A percentile compares a stretch with the other conserved stretches of the same genome.
These are phyloP conservation scores for Mucor irregularis DNA, from an alignment of 371 early-diverging fungal species.

Conservation along the genomic window DNA sequence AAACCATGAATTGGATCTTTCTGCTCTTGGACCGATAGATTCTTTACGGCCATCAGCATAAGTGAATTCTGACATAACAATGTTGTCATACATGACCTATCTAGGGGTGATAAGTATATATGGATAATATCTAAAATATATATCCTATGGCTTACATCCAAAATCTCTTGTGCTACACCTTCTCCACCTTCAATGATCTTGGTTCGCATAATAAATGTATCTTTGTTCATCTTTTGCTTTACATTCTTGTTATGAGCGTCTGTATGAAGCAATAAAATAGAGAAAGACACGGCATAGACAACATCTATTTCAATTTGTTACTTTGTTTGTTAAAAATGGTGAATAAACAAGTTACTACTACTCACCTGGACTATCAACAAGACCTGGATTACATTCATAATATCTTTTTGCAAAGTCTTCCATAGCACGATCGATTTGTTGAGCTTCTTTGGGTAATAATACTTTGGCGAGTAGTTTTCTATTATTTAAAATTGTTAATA, in stretches of 20 bases:
- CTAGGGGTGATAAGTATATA: not conserved
- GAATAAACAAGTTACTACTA: not conserved
- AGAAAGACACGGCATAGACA: conserved; percentile 83
- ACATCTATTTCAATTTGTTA: conserved; percentile 46
- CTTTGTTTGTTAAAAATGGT: not conserved
- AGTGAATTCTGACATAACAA: conserved; percentile 51
- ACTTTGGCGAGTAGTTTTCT: conserved; percentile 77
- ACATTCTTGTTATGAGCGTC: conserved; percentile 91
- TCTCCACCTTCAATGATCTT: conserved; percentile 66
- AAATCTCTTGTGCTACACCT: conserved; percentile 67
- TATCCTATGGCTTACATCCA: conserved; percentile 55
- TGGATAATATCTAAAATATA: not conserved
- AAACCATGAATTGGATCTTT: conserved; percentile 38
- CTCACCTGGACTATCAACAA: conserved; percentile 65
- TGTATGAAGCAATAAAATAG: conserved; percentile 87
- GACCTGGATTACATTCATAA: conserved; percentile 68
- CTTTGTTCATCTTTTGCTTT: conserved; percentile 82
- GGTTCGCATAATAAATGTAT: conserved; percentile 77
- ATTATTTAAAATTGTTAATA: conserved; percentile 1
- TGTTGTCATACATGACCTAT: conserved; percentile 81
- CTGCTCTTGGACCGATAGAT: conserved; percentile 3
- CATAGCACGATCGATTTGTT: conserved; percentile 90
- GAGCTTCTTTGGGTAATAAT: conserved; percentile 85
- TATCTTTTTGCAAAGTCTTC: conserved; percentile 82
- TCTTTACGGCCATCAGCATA: conserved; percentile 59